These are phyloP conservation scores for Penicillium olsonii DNA, from an alignment of 2,329 filamentous ascomycete species.

Conservation along the genomic window DNA sequence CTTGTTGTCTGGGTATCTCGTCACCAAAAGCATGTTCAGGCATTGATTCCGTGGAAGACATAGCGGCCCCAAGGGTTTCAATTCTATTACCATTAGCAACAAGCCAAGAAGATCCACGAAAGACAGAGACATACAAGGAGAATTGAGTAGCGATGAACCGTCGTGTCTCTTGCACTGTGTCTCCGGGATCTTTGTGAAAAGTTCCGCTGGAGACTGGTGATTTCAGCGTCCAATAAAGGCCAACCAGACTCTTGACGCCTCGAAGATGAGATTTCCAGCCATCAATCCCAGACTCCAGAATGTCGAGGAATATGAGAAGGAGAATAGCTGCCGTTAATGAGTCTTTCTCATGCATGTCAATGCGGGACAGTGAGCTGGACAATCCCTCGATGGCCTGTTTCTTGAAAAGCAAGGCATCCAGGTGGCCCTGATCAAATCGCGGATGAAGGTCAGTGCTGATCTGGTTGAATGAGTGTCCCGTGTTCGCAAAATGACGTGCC, in stretches of 20 bases:
- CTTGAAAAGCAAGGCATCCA: slow-evolving; percentile 27
- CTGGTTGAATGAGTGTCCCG: background rate
- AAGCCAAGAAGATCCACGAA: too few relatives aligned
- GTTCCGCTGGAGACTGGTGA: too few relatives aligned
- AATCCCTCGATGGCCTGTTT: slow-evolving; percentile 19
- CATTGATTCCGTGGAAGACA: slow-evolving; percentile 9
- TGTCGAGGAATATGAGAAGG: slow-evolving; percentile 6
- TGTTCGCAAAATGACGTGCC: background rate
- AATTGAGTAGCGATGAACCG: too few relatives aligned
- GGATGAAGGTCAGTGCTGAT: background rate
- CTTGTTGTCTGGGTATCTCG: too few relatives aligned
- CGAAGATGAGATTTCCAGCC: slow-evolving; percentile 10
- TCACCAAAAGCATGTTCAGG: slow-evolving; percentile 4
- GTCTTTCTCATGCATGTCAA: background rate
- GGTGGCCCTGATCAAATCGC: slow-evolving; percentile 8
- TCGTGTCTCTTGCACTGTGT: too few relatives aligned
- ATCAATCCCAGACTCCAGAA: slow-evolving; percentile 11
- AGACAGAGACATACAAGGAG: too few relatives aligned
- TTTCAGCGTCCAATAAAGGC: too few relatives aligned
- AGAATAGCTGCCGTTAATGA: slow-evolving; percentile 1
- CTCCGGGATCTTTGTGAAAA: too few relatives aligned
- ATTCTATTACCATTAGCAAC: too few relatives aligned
- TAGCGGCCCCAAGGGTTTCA: too few relatives aligned
- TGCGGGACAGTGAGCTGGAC: slow-evolving; percentile 5
- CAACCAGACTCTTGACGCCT: slow-evolving; percentile 5